Base-by-base conservation (phyloP, 331 rosid species). In the Pyracantha coccinea region DNA sequence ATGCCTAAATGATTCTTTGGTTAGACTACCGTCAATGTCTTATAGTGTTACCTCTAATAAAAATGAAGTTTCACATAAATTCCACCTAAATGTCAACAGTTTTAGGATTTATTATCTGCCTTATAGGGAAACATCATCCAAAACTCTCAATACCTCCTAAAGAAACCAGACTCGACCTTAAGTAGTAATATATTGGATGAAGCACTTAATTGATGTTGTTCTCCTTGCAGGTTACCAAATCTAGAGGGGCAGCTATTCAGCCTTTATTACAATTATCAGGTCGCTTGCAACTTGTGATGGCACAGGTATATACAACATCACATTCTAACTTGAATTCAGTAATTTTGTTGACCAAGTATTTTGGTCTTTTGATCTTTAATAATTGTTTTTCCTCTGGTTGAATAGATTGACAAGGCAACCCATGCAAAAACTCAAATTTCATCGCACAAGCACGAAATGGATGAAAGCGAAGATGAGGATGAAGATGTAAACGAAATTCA, bases 211-310 rank as follows among this genome's bases (percentile, higher is more conserved):
- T 68, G 6, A 7, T 21, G 15, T 47, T 33, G 76, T 83, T 71
- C 62, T 59, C 66, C 72, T 54, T 80, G 45, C 87, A 91, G 97
- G 81, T 87, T 69, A 53, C 88, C 45, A 86, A 84, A 63, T 75
- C 86, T 68, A 94, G 93, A 88, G 94, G 83, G 77, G 68, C 83
- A 44, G 78, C 90, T 24, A 72, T 88, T 75, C 91, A 88, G 74
- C 79, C 92, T 72, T 82, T 94, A 70, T 77, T 94, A 71, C 97
- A 85, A 69, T 71, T 92, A 73, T 94, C 93, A 3, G 97, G 99
- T 63, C 96, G 96, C 28, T 85, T 94, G 81, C 95, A 92, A 82
- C 86, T 94, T 75, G 78, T 92, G 79, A 82, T 84, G 78, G 85
- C 96, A 73, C 96, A 92, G 96, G 98, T 94, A 38, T 38, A 69